Evolutionary conservation across 805 yeast genomes (phyloP).

Genomic region (Metschnikowia picachoensis): DNA sequence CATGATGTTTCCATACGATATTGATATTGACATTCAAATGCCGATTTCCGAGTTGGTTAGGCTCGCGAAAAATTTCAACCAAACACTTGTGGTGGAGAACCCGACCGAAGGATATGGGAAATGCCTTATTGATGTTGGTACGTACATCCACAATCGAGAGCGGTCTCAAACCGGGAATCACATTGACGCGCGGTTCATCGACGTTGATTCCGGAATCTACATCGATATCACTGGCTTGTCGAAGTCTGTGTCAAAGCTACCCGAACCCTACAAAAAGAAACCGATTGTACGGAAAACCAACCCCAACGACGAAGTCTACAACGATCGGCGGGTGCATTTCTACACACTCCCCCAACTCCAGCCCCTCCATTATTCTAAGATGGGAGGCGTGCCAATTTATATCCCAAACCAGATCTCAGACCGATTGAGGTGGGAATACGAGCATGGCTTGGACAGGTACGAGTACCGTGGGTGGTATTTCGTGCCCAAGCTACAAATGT

Average conservation of each 20-base stretch:
- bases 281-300: conserved; percentile 12
- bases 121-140: conserved; percentile 19
- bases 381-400: conserved; percentile 19
- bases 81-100: conserved; percentile 16
- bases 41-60: conserved; percentile 12
- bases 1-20: conserved; percentile 16
- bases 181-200: conserved; percentile 18
- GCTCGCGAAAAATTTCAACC: conserved; percentile 11
- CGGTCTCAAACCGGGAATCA: conserved; percentile 9
- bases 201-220: conserved; percentile 15
- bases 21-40: conserved; percentile 17
- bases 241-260: conserved; percentile 8
- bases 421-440: conserved; percentile 20
- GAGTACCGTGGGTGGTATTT: conserved; percentile 14
- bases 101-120: conserved; percentile 18
- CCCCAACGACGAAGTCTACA: conserved; percentile 13
- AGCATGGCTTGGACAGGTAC: conserved; percentile 10
- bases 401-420: conserved; percentile 15
- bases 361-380: conserved; percentile 19
- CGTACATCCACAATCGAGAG: conserved; percentile 15
- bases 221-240: conserved; percentile 17
- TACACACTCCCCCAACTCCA: conserved; percentile 16
- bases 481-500: conserved; percentile 18
- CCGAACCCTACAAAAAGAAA: conserved; percentile 8
- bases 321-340: conserved; percentile 17